Conservation (phyloP, 2,329 filamentous ascomycete genomes). For the Pseudogymnoascus sp. region DNA sequence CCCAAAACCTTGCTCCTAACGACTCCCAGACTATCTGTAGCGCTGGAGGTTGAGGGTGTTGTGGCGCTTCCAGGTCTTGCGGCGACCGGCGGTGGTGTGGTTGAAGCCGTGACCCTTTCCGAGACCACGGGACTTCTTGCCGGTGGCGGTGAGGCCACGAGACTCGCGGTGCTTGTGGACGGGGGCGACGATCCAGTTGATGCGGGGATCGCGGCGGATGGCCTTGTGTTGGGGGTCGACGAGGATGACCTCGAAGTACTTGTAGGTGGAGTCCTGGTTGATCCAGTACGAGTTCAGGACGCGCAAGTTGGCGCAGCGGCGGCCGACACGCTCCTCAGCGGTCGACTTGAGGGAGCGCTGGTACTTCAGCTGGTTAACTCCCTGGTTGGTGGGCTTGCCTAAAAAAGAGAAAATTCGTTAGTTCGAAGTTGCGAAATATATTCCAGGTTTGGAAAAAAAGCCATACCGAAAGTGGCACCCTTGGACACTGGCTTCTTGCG, state of each 20-base stretch:
- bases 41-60: conserved; percentile 99
- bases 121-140: conserved; percentile 99
- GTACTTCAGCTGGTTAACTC: conserved; percentile 99
- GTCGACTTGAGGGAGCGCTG: conserved; percentile 97
- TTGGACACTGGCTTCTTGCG: conserved; percentile 94
- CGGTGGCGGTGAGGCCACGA: conserved; percentile 93
- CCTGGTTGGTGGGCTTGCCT: conserved; percentile 99
- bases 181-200: conserved; percentile 99
- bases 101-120: conserved; percentile 99
- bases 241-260: conserved; percentile 99
- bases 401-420: conserved; percentile 21
- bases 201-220: conserved; percentile 95
- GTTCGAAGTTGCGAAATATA: conserved; percentile 19
- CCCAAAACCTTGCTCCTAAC: neutral
- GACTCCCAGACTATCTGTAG: conserved; percentile 62
- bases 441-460: neutral
- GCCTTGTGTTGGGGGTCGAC: conserved; percentile 99
- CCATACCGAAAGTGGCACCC: conserved; percentile 97
- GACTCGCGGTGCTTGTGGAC: conserved; percentile 99
- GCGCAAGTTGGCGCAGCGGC: conserved; percentile 96
- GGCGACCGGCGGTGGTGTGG: conserved; percentile 93
- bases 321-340: conserved; percentile 99
- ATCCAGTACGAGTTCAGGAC: conserved; percentile 99
- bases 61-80: conserved; percentile 99
- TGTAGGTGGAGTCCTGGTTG: conserved; percentile 99